Base-by-base conservation (phyloP, 1,284 basidiomycete species). In the Puccinia polysora region DNA sequence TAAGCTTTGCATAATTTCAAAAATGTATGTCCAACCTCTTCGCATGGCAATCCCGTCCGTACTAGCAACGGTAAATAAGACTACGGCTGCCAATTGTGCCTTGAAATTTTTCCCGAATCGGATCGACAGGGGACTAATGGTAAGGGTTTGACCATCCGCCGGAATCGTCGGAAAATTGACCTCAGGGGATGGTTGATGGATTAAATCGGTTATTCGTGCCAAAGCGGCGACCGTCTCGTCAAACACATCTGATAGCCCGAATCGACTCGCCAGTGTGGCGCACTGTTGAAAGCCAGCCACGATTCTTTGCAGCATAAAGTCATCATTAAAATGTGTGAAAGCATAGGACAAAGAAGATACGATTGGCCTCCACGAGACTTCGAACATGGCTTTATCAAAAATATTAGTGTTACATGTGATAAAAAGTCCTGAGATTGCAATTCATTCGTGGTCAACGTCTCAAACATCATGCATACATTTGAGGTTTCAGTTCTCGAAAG, bases 1-100 rank as follows among this genome's bases (percentile, higher is more conserved):
- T 28, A 99, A 83, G 40, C 93, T 97, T 78, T 95, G 89, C 81
- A 97, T 93, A 87, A 98, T 97, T 80, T 97, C 94, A 77, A 98
- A 97, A 73, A 99, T 91, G 50, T 73, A 77, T 14, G 76, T 87
- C 96, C 96, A 99, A 18, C 95, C 93, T 79, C 92, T 89, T 43
- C 93, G 86, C 68, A 99, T 86, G 4, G 92, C 89, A 76, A 91
- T 89, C n/a, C 91, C 91, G 79, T 97, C 94, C 7, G 93, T 91
- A 77, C 97, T 97, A 18, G 96, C 91, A 68, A 98, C 97, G 73
- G 94, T 96, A 82, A 99, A 99, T 38, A 98, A 81, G 3, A 98
- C 92, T 10, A 98, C 95, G 12, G 95, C 93, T 0, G 96, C 96
- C 23, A 99, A 83, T 78, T 99, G 96, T 7, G 91, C 89, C 79